phyloP scores from a whole-genome alignment of 306 rosid species.

The Vicia villosa region DNA sequence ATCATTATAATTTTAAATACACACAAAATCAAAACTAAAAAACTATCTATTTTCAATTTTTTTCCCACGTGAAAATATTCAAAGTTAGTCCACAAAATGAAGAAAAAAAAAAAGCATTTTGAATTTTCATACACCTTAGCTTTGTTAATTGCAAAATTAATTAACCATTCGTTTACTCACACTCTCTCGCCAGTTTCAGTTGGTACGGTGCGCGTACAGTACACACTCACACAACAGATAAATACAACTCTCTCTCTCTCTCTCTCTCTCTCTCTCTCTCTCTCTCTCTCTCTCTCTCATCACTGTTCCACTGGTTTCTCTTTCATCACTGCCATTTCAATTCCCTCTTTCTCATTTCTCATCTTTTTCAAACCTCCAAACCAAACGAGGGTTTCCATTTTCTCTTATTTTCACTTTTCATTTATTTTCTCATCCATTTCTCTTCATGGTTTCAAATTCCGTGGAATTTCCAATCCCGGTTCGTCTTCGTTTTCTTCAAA shows the following conservation, averaged over 20 bases:
- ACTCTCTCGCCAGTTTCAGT: conserved; percentile 38
- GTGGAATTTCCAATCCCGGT: conserved; percentile 23
- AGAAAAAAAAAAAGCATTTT: not conserved
- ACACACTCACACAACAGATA: conserved; percentile 32
- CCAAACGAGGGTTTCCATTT: conserved; percentile 29
- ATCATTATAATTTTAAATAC: no score
- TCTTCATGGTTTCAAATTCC: conserved; percentile 6
- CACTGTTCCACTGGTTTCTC: not conserved
- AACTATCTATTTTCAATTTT: not conserved
- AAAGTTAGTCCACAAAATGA: not conserved
- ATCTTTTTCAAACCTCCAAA: conserved; percentile 36
- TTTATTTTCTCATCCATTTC: not conserved
- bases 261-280: conserved; percentile 21
- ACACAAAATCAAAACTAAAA: no score
- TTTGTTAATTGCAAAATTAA: conserved; percentile 1
- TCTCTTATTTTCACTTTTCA: not conserved
- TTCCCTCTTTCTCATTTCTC: conserved; percentile 36
- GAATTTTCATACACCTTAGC: not conserved
- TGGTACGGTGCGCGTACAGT: conserved; percentile 37
- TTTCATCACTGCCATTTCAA: conserved; percentile 27
- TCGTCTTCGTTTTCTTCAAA: conserved; percentile 15
- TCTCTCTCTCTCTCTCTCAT: conserved; percentile 1
- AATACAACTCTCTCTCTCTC: conserved; percentile 31
- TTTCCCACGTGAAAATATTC: not conserved
- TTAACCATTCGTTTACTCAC: not conserved